Evolutionary conservation across 2,329 filamentous ascomycete species (phyloP).

Genomic region (Zymoseptoria brevis): DNA sequence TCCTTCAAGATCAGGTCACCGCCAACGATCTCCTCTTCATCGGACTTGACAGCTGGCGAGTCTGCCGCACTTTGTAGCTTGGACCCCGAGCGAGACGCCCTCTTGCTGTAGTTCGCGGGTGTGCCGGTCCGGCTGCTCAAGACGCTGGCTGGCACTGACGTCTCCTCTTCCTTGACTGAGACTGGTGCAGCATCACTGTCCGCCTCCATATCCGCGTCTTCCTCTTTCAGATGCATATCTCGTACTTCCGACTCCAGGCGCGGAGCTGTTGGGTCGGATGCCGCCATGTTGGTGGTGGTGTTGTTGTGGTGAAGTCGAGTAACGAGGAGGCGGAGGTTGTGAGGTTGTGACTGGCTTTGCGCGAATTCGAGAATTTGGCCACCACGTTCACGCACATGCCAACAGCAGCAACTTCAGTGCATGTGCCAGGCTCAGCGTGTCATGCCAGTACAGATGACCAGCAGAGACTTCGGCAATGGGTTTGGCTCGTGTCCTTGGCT

Average conservation of each 20-base stretch:
- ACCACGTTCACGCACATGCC: slow-evolving; percentile 13
- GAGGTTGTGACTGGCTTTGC: slow-evolving; percentile 9
- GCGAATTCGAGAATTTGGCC: neutral
- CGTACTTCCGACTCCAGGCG: slow-evolving; percentile 38
- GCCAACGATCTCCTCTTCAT: slow-evolving; percentile 48
- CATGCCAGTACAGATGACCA: slow-evolving; percentile 1
- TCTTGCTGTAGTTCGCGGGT: slow-evolving; percentile 13
- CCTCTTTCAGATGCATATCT: slow-evolving; percentile 40
- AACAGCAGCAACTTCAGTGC: neutral
- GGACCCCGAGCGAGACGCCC: slow-evolving; percentile 20
- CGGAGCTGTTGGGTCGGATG: slow-evolving; percentile 30
- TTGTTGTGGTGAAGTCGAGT: slow-evolving; percentile 21
- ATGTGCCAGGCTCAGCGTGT: neutral
- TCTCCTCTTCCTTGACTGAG: slow-evolving; percentile 15
- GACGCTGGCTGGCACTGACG: slow-evolving; percentile 17
- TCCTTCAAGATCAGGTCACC: slow-evolving; percentile 56
- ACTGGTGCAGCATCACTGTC: slow-evolving; percentile 19
- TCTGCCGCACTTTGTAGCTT: slow-evolving; percentile 21
- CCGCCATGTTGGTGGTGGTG: slow-evolving; percentile 30
- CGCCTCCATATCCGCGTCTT: slow-evolving; percentile 25
- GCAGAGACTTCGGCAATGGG: neutral
- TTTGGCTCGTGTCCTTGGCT: neutral
- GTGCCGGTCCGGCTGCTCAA: slow-evolving; percentile 12
- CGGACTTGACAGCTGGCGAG: slow-evolving; percentile 33
- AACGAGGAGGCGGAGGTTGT: slow-evolving; percentile 15